Evolutionary conservation across 345 rosid genomes (phyloP).

Genomic region (Laguncularia racemosa): DNA sequence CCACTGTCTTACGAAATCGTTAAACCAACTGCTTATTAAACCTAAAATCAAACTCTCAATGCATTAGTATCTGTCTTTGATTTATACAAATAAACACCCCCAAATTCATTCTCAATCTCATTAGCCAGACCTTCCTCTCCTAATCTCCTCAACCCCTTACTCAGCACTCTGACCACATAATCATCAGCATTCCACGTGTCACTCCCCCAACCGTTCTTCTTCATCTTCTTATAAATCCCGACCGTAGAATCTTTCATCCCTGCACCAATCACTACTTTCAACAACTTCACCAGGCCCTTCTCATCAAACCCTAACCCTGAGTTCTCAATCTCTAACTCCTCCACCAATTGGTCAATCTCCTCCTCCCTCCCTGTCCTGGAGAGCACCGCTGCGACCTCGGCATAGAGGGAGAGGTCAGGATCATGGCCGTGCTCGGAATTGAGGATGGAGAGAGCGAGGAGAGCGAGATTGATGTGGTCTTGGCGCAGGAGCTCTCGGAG

Average conservation of each 20-base stretch:
- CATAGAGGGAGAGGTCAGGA: conserved; percentile 43
- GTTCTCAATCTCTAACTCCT: conserved; percentile 37
- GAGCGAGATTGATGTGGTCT: conserved; percentile 56
- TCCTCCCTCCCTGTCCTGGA: conserved; percentile 35
- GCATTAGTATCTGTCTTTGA: no score
- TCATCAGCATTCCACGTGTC: conserved; percentile 48
- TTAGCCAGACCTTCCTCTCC: conserved; percentile 54
- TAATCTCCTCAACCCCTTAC: conserved; percentile 48
- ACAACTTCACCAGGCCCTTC: conserved; percentile 38
- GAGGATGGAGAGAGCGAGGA: conserved; percentile 59
- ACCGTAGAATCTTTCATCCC: conserved; percentile 68
- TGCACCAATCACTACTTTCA: conserved; percentile 50
- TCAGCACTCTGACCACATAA: conserved; percentile 44
- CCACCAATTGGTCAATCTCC: conserved; percentile 52
- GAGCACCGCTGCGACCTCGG: conserved; percentile 51
- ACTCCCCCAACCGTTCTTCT: conserved; percentile 53
- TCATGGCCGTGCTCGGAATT: conserved; percentile 49
- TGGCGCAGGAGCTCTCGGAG: conserved; percentile 86
- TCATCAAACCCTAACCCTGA: conserved; percentile 19
- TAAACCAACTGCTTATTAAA: no score
- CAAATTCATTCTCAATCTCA: conserved; percentile 43
- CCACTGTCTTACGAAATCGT: no score
- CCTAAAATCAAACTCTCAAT: no score
- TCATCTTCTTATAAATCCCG: conserved; percentile 58
- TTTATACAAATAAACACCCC: neutral